Evolutionary conservation across 805 yeast genomes (phyloP), one percentile per base, ranked within the genome.

Genomic region (Hagleromyces aurorensis): DNA sequence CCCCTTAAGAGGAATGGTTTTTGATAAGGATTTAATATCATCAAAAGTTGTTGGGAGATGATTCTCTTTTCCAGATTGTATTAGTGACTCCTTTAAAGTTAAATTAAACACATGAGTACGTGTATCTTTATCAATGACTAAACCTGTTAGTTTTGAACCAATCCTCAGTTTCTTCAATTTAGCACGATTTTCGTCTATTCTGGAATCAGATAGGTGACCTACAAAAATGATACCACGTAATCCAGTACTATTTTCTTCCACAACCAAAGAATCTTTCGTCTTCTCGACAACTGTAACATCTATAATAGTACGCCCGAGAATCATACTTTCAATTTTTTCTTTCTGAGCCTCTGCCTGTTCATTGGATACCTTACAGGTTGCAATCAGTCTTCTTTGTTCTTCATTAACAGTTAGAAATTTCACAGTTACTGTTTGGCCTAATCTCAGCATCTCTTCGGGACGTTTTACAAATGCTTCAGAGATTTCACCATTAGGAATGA

Each of bases 401-500:
- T 53, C 55, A 42, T 80, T 75, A 23, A 78, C 72, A 21, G 65
- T 59, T 23, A 78, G 45, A 11, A 91, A 62, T 44, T 78, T 73
- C 6, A 83, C 93, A 6, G 62, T 57, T 21, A 91, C 78, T 1
- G 95, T 78, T 59, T 91, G 97, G 4, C 94, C 95, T 10, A 81
- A 50, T 41, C 75, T 75, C 44, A 89, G 68, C 55, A 78, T 80
- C 42, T 86, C 89, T 41, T 70, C 72, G 12, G 95, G 86, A 32
- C 74, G 72, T 29, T 65, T 68, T 21, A 87, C 91, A 52, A 71
- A 83, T 1, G 94, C 75, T 58, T 91, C 97, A 31, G 93, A 79
- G 46, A 91, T 82, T 61, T 91, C 97, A 32, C 78, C 65, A 41
- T 77, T 74, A 17, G 98, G 97, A 37, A 91, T 63, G 52, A 74